Evolutionary conservation across 2,329 filamentous ascomycete genomes (phyloP).

Genomic region (Reticulascus tulasneorum): DNA sequence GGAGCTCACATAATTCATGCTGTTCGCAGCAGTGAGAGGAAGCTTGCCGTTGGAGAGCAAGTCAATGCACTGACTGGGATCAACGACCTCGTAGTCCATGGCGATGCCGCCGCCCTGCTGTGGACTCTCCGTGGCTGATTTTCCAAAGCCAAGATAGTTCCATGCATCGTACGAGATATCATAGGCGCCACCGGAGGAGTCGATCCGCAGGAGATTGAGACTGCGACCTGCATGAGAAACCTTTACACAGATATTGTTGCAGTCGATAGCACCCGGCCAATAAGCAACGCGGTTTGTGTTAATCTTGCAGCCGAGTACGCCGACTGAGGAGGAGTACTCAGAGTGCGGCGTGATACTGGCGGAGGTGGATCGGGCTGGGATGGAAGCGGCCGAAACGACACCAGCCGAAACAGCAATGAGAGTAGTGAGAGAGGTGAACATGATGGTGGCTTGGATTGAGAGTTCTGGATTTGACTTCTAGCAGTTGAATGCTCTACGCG

Average conservation of each 20-base stretch:
- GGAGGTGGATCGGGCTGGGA: constrained; percentile 21
- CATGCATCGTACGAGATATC: constrained; percentile 61
- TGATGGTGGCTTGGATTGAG: constrained; percentile 11
- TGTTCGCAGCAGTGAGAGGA: constrained; percentile 52
- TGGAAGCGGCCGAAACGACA: constrained; percentile 20
- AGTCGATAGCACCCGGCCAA: constrained; percentile 51
- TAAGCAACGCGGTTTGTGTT: constrained; percentile 59
- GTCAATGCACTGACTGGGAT: constrained; percentile 42
- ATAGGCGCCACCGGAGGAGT: constrained; percentile 51
- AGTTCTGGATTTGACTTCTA: too few relatives aligned
- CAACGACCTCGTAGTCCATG: constrained; percentile 47
- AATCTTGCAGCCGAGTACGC: constrained; percentile 58
- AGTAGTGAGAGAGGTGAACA: constrained; percentile 24
- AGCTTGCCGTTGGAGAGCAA: constrained; percentile 49
- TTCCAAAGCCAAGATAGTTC: constrained; percentile 53
- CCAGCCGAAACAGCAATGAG: constrained; percentile 23
- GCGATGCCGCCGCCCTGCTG: constrained; percentile 44
- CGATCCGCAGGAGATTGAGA: constrained; percentile 55
- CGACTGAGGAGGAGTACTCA: constrained; percentile 52
- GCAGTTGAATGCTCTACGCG: too few relatives aligned
- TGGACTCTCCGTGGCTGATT: constrained; percentile 41
- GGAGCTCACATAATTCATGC: constrained; percentile 48
- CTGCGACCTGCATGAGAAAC: constrained; percentile 43
- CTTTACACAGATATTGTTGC: constrained; percentile 54
- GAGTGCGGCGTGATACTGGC: constrained; percentile 50